Evolutionary conservation across 169 alveolate species (phyloP), one percentile per base, ranked within the genome.

Genomic region (Cryptosporidium sp.): DNA sequence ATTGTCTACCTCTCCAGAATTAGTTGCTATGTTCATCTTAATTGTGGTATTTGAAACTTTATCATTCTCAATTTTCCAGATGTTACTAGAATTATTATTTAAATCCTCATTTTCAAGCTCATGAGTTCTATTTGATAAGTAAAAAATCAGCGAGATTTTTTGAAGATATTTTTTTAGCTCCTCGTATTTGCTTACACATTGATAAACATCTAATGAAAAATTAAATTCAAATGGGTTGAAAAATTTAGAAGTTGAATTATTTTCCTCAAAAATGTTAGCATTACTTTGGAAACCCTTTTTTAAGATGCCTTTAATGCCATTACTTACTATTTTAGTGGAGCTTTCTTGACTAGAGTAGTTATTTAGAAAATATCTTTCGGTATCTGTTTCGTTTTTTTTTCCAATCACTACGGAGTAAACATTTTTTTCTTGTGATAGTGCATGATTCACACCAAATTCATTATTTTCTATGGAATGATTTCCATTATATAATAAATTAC

Each of bases 81-180:
- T 43, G 14, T 14, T 33, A 58, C 2, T 31, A 45, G 84, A 48
- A 58, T 37, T 73, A 8, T 59, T 12, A 39, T 73, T 73, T 9
- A 73, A 59, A 14, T 33, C 86, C 12, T 73, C 86, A 29, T 59
- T 55, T 55, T 39, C 86, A 51, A 73, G 70, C 37, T 58, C 16
- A 16, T 35, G 29, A 6, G 23, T 31, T 31, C 16, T 73, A 73
- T 23, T 73, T 2, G 59, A 73, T 21, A 51, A 59, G 31, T 73
- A 73, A 59, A 73, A 73, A n/a, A 62, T 59, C 52, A 73, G 23
- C 2, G 86, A 37, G 26, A 73, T 73, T 18, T 59, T 73, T 73
- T 59, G 70, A 35, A 73, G 35, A 43, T 52, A 73, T 51, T 59
- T 52, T n/a, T 21, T 37, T 16, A 73, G 55, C 18, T 31, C 23